A percentile compares a stretch with the other conserved stretches of the same genome.
Evolutionary conservation across 352 stramenopile species (phyloP).

Genomic region (Plasmopara viticola): DNA sequence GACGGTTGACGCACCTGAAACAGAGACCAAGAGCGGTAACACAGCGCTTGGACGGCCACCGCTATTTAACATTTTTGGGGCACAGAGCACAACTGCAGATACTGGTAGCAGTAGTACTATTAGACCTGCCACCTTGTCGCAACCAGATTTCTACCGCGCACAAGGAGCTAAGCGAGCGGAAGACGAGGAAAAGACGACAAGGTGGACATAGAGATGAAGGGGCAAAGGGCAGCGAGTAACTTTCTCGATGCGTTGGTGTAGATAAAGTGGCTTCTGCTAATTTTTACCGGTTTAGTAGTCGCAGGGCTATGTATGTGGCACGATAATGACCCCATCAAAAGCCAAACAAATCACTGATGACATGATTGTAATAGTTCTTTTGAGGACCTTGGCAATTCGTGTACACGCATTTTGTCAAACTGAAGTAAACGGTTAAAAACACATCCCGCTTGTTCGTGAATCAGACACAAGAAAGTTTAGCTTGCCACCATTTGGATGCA

Average conservation of each 20-base stretch:
- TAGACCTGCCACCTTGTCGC: conserved; percentile 10
- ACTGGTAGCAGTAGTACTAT: background rate
- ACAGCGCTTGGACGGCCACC: conserved; percentile 6
- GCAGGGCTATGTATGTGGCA: background rate
- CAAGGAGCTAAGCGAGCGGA: background rate
- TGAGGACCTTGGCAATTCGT: too few relatives aligned
- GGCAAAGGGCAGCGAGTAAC: conserved; percentile 17
- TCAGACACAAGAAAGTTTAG: too few relatives aligned
- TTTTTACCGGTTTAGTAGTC: background rate
- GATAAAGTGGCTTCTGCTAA: conserved; percentile 7
- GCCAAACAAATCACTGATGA: too few relatives aligned
- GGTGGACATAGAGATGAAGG: conserved; percentile 15
- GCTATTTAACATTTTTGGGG: conserved; percentile 17
- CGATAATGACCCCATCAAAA: too few relatives aligned
- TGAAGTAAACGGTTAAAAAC: too few relatives aligned
- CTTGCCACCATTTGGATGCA: too few relatives aligned
- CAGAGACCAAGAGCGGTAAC: conserved; percentile 19
- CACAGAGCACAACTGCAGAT: background rate
- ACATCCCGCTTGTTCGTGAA: too few relatives aligned
- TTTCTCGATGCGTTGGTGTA: conserved; percentile 9
- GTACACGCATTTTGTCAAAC: too few relatives aligned
- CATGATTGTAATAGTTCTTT: too few relatives aligned
- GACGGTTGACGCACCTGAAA: conserved; percentile 12
- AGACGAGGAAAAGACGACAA: conserved; percentile 3
- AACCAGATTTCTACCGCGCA: conserved; percentile 2